Evolutionary conservation across 2,329 filamentous ascomycete species (phyloP).

Genomic region (Paecilomyces fulvus): DNA sequence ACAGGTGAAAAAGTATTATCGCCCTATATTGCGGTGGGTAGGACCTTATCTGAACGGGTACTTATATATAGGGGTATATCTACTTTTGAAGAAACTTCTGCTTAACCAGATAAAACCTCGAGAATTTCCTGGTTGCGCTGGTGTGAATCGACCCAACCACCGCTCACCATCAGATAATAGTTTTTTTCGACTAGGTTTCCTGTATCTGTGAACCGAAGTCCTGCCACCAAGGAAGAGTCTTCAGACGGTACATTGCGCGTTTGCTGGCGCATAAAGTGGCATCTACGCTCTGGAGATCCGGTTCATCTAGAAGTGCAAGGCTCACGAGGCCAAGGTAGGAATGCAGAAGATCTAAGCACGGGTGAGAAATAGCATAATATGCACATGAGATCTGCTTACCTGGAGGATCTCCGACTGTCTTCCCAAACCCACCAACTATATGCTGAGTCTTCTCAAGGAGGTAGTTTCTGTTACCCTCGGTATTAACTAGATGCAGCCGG

Average conservation of each 20-base stretch:
- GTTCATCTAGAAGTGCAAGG: slow-evolving; percentile 64
- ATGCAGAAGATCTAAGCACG: slow-evolving; percentile 63
- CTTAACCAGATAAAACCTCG: too few species aligned
- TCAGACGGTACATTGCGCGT: slow-evolving; percentile 31
- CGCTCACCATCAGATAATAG: slow-evolving; percentile 1
- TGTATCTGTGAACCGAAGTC: not conserved
- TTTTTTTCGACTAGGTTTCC: not conserved
- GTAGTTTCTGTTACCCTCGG: slow-evolving; percentile 60
- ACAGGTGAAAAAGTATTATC: too few species aligned
- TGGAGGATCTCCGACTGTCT: slow-evolving; percentile 57
- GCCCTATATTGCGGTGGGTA: too few species aligned
- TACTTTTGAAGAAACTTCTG: too few species aligned
- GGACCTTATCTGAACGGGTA: too few species aligned
- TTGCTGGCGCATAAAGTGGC: slow-evolving; percentile 66
- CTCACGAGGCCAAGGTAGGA: slow-evolving; percentile 80
- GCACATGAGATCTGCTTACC: slow-evolving; percentile 36
- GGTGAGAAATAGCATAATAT: slow-evolving; percentile 26
- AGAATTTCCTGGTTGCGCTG: not conserved
- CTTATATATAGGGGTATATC: too few species aligned
- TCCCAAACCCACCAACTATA: slow-evolving; percentile 73
- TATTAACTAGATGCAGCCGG: slow-evolving; percentile 50
- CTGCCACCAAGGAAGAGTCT: slow-evolving; percentile 33
- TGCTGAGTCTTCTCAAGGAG: slow-evolving; percentile 82
- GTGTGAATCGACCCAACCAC: not conserved
- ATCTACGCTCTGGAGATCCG: slow-evolving; percentile 62